Percentiles rank a stretch among this genome's conserved stretches.
These are phyloP conservation scores for Exophiala aquamarina DNA, from an alignment of 2,329 filamentous ascomycete species.

Conservation along the genomic window DNA sequence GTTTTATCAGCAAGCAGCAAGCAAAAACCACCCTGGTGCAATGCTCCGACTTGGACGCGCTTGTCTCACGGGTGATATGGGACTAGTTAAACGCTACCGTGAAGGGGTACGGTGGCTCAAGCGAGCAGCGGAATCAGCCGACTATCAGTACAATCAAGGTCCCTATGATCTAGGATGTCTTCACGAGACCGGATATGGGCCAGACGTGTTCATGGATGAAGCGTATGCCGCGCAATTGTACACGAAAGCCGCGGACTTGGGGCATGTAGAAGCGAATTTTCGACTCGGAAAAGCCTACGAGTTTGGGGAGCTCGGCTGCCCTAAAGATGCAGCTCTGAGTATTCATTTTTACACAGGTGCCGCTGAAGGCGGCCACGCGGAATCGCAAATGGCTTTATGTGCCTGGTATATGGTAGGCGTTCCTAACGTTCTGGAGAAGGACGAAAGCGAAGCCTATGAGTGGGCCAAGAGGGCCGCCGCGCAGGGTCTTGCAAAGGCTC, in stretches of 20 bases:
- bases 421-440: conserved; percentile 86
- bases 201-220: conserved; percentile 89
- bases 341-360: conserved; percentile 97
- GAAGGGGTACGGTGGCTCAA: conserved; percentile 98
- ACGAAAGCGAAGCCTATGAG: conserved; percentile 93
- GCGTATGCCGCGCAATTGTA: conserved; percentile 90
- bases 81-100: conserved; percentile 75
- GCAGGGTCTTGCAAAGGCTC: conserved; percentile 73
- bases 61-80: conserved; percentile 85
- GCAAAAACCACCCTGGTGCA: conserved; percentile 91
- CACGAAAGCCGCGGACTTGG: conserved; percentile 89
- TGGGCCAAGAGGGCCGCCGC: conserved; percentile 90
- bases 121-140: conserved; percentile 83
- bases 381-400: conserved; percentile 96
- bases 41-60: conserved; percentile 91
- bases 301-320: conserved; percentile 82
- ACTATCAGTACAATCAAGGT: conserved; percentile 86
- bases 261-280: conserved; percentile 81
- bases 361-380: conserved; percentile 77
- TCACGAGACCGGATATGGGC: conserved; percentile 90
- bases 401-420: conserved; percentile 98
- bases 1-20: conserved; percentile 84
- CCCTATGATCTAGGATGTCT: conserved; percentile 87
- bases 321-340: conserved; percentile 85
- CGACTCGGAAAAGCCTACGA: conserved; percentile 96